phyloP scores from a whole-genome alignment of 176 grass and related monocot genomes.

The Avena eriantha region DNA sequence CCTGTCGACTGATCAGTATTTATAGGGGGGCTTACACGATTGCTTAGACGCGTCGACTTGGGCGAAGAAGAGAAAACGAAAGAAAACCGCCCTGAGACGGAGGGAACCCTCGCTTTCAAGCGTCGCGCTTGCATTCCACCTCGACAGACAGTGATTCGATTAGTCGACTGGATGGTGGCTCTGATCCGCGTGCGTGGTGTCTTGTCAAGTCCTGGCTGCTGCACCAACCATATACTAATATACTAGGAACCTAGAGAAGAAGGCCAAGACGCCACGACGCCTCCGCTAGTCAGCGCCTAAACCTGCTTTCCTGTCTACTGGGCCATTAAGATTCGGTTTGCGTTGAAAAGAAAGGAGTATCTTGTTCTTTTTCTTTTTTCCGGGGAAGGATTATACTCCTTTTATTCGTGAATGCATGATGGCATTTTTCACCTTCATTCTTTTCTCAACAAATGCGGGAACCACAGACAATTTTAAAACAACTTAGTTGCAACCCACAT shows the following conservation, averaged over 20 bases:
- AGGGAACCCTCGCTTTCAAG: background rate
- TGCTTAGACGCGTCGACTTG: constrained; percentile 30
- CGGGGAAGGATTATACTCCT: too few relatives aligned
- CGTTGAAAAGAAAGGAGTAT: too few relatives aligned
- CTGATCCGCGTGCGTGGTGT: too few relatives aligned
- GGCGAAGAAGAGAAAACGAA: background rate
- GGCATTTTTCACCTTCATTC: too few relatives aligned
- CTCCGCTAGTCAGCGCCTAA: background rate
- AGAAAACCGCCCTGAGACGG: background rate
- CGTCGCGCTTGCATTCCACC: background rate
- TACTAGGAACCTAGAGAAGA: background rate
- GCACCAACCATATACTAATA: background rate
- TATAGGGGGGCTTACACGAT: background rate
- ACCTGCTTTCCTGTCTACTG: too few relatives aligned
- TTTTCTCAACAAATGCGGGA: too few relatives aligned
- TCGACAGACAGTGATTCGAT: background rate
- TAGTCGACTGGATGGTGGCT: too few relatives aligned
- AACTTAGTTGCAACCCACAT: too few relatives aligned
- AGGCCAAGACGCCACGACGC: background rate
- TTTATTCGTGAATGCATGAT: too few relatives aligned
- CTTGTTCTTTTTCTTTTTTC: too few relatives aligned
- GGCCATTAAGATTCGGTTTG: too few relatives aligned
- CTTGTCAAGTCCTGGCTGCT: background rate
- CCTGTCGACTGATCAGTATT: background rate
- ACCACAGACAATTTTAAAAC: too few relatives aligned